These are phyloP conservation scores for Circinella umbellata DNA, from an alignment of 371 early-diverging fungal genomes.

Conservation along the genomic window DNA sequence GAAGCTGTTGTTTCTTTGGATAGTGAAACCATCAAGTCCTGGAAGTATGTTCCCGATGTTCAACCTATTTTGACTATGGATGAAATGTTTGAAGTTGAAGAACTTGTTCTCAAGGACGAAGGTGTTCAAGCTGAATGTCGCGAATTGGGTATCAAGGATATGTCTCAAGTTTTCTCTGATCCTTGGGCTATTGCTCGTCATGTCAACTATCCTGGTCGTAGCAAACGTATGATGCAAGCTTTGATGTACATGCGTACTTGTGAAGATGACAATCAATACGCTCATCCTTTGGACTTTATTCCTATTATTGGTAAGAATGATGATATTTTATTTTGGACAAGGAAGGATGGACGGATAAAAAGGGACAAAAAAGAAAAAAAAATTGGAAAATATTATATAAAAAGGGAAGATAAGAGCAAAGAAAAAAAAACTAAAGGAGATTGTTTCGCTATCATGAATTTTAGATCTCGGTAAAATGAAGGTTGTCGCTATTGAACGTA, in stretches of 20 bases:
- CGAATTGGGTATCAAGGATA: conserved; percentile 53
- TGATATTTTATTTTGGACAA: neutral
- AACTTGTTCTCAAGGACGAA: conserved; percentile 44
- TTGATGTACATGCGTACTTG: conserved; percentile 60
- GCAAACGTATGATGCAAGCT: conserved; percentile 53
- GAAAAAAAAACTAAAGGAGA: neutral
- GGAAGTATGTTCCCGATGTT: conserved; percentile 46
- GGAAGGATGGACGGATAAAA: neutral
- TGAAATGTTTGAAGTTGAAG: conserved; percentile 57
- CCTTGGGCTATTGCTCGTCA: conserved; percentile 62
- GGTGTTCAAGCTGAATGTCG: conserved; percentile 46
- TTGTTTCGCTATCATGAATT: neutral
- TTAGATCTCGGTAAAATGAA: conserved; percentile 51
- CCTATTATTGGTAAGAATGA: conserved; percentile 49
- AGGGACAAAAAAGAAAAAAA: neutral
- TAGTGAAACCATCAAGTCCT: conserved; percentile 30
- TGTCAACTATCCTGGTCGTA: conserved; percentile 43
- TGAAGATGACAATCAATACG: conserved; percentile 59
- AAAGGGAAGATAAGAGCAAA: neutral
- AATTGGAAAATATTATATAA: neutral
- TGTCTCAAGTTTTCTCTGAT: conserved; percentile 50
- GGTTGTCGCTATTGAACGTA: conserved; percentile 51
- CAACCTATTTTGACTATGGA: conserved; percentile 58
- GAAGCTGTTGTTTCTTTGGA: conserved; percentile 50
- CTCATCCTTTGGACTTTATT: conserved; percentile 59